phyloP scores from a whole-genome alignment of 176 grass and related monocot species.

The Chloris gayana region DNA sequence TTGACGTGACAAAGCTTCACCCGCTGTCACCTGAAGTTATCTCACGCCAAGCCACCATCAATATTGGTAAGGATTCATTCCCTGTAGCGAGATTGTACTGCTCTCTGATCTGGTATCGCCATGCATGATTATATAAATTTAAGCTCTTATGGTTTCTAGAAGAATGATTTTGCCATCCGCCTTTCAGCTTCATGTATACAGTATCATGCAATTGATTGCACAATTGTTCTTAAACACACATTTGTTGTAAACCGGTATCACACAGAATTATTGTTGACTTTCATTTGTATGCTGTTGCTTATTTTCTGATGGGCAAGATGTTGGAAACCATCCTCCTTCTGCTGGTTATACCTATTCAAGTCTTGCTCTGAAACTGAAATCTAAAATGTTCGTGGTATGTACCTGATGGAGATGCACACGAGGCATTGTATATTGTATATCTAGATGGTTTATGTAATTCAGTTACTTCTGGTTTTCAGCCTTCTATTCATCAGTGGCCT shows the following conservation, averaged over 20 bases:
- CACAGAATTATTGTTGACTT: background rate
- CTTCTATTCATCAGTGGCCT: background rate
- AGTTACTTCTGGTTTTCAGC: background rate
- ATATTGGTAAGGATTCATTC: conserved; percentile 67
- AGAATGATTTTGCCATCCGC: background rate
- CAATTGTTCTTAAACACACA: too few species aligned
- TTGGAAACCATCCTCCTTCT: background rate
- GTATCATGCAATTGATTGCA: too few species aligned
- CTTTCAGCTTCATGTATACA: background rate
- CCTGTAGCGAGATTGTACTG: background rate
- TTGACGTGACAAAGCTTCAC: conserved; percentile 77
- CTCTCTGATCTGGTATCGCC: background rate
- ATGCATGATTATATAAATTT: background rate
- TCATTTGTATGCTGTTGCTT: background rate
- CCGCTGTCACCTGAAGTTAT: conserved; percentile 89
- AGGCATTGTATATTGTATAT: background rate
- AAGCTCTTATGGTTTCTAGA: background rate
- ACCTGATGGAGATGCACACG: background rate
- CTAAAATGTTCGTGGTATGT: background rate
- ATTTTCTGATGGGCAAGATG: background rate
- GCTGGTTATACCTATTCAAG: background rate
- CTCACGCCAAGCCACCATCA: conserved; percentile 82
- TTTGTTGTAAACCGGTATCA: too few species aligned
- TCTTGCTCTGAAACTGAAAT: background rate
- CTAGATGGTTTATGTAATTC: conserved; percentile 3